Evolutionary conservation across 352 stramenopile species (phyloP).

Genomic region (Globisporangium barbulae): DNA sequence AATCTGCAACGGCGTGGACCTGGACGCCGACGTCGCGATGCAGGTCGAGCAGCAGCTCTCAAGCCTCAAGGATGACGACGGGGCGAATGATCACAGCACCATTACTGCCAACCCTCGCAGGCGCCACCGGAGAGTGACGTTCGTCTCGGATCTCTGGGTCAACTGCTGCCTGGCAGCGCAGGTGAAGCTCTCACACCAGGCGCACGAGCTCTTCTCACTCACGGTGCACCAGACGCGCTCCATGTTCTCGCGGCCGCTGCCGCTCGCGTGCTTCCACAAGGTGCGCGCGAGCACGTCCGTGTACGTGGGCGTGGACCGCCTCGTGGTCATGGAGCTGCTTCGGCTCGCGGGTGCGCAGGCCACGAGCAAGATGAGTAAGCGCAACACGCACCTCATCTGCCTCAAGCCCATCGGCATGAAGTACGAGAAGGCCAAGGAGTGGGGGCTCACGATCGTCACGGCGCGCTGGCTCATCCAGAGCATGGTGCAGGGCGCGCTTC

Average conservation of each 20-base stretch:
- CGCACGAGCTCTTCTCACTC: constrained; percentile 44
- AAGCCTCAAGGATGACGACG: constrained; percentile 11
- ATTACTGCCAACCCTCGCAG: constrained; percentile 9
- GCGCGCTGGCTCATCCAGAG: constrained; percentile 71
- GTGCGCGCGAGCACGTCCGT: constrained; percentile 58
- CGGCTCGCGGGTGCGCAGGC: constrained; percentile 50
- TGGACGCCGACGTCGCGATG: constrained; percentile 30
- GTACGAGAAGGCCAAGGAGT: constrained; percentile 54
- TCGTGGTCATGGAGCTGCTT: constrained; percentile 60
- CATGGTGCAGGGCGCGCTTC: constrained; percentile 38
- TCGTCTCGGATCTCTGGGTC: constrained; percentile 75
- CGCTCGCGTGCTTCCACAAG: constrained; percentile 43
- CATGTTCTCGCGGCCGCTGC: constrained; percentile 42
- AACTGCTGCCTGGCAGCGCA: constrained; percentile 54
- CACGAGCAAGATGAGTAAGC: constrained; percentile 44
- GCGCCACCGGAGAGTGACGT: constrained; percentile 30
- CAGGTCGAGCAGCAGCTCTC: constrained; percentile 30
- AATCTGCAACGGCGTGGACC: constrained; percentile 44
- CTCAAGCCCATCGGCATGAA: constrained; percentile 51
- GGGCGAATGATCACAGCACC: background rate
- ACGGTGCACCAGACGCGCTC: constrained; percentile 37
- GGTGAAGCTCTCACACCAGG: constrained; percentile 42
- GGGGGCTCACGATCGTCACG: constrained; percentile 47
- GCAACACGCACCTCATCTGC: constrained; percentile 71
- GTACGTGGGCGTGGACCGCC: constrained; percentile 55